These are phyloP conservation scores for Ogataea salicorniae DNA, from an alignment of 805 yeast species.

Conservation along the genomic window DNA sequence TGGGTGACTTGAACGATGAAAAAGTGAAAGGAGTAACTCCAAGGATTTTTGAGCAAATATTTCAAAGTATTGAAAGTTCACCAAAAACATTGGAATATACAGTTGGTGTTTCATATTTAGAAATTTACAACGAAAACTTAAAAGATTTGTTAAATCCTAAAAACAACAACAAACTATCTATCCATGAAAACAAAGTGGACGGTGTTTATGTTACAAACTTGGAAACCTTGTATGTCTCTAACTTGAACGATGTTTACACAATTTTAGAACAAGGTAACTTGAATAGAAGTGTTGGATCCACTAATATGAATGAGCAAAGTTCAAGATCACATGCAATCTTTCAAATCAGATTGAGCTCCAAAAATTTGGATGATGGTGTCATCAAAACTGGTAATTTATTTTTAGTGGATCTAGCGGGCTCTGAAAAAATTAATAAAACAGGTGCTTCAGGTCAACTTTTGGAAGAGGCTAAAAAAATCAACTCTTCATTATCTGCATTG, in stretches of 20 bases:
- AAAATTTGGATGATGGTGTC: constrained; percentile 47
- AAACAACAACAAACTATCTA: constrained; percentile 36
- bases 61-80: constrained; percentile 43
- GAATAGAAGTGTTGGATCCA: constrained; percentile 51
- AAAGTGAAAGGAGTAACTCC: constrained; percentile 62
- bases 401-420: constrained; percentile 82
- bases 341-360: constrained; percentile 62
- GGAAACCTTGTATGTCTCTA: constrained; percentile 53
- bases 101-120: constrained; percentile 70
- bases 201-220: constrained; percentile 74
- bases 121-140: constrained; percentile 74
- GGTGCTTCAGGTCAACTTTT: constrained; percentile 71
- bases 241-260: constrained; percentile 51
- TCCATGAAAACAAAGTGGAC: constrained; percentile 58
- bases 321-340: constrained; percentile 81
- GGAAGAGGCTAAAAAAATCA: constrained; percentile 83
- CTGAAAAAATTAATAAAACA: constrained; percentile 72
- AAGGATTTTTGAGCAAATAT: constrained; percentile 61
- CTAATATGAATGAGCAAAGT: constrained; percentile 67
- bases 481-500: constrained; percentile 67
- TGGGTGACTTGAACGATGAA: constrained; percentile 42
- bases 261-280: constrained; percentile 56
- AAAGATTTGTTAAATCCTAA: constrained; percentile 58
- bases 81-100: constrained; percentile 56
- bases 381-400: constrained; percentile 60